Conservation (phyloP, 2,329 filamentous ascomycete genomes). For the Venturia effusa region DNA sequence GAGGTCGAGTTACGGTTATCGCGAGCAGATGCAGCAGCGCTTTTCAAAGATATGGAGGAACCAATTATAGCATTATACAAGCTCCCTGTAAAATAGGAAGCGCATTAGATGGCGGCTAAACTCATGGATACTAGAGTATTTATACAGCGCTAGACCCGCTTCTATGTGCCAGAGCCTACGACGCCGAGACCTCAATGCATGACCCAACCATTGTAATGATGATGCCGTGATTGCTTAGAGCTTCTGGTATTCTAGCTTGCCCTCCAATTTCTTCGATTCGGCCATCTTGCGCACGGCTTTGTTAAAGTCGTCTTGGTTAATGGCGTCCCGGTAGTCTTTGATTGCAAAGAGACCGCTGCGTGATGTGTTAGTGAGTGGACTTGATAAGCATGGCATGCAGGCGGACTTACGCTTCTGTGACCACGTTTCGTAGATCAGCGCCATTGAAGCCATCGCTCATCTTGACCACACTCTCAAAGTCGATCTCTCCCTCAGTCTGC, state of each 20-base stretch:
- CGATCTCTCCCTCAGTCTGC: constrained; percentile 84
- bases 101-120: not conserved
- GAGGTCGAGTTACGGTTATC: constrained; percentile 46
- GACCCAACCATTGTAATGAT: not conserved
- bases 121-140: constrained; percentile 1
- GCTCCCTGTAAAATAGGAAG: not conserved
- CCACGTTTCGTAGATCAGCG: constrained; percentile 92
- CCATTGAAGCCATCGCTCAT: constrained; percentile 99
- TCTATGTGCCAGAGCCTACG: not conserved
- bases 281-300: constrained; percentile 96
- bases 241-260: constrained; percentile 96
- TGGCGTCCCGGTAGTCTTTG: constrained; percentile 91
- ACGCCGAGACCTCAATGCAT: constrained; percentile 2
- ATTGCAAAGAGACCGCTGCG: constrained; percentile 85
- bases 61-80: constrained; percentile 10
- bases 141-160: constrained; percentile 4
- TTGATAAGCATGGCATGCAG: not conserved
- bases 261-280: constrained; percentile 95
- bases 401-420: constrained; percentile 83
- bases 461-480: constrained; percentile 98
- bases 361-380: constrained; percentile 18
- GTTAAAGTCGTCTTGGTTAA: constrained; percentile 99
- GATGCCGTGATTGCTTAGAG: constrained; percentile 42
- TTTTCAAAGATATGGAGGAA: not conserved
- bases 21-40: not conserved